Percentiles rank a stretch among this genome's conserved stretches.
phyloP scores from a whole-genome alignment of 768 basidiomycete genomes.

The Calvatia gigantea region DNA sequence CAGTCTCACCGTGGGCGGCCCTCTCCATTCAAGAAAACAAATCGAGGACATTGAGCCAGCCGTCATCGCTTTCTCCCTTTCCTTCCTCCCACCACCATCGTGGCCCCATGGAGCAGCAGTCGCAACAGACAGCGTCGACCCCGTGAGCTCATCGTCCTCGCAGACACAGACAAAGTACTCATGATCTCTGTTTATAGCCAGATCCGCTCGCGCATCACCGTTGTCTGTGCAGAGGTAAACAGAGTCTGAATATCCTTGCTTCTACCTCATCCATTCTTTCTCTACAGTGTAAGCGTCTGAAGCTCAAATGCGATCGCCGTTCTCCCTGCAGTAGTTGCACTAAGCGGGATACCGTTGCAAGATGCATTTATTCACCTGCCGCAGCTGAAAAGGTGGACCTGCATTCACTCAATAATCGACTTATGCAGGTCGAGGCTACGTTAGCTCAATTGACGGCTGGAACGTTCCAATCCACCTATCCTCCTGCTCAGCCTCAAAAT shows the following conservation, averaged over 20 bases:
- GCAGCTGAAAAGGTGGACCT: constrained; percentile 89
- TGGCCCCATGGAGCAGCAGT: constrained; percentile 9
- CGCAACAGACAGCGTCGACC: constrained; percentile 5
- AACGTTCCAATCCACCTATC: constrained; percentile 35
- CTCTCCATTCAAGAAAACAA: constrained; percentile 11
- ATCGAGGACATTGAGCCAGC: constrained; percentile 8
- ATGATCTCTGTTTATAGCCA: constrained; percentile 12
- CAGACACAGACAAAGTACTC: not conserved
- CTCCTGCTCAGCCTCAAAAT: constrained; percentile 16
- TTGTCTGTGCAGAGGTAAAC: constrained; percentile 19
- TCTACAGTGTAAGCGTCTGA: constrained; percentile 78
- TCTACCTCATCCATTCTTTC: constrained; percentile 8
- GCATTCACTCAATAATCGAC: constrained; percentile 78
- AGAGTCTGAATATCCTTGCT: not conserved
- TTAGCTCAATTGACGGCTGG: constrained; percentile 48
- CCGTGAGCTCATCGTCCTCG: not conserved
- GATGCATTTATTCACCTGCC: constrained; percentile 77
- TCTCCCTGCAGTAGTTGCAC: constrained; percentile 75
- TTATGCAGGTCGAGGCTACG: constrained; percentile 64
- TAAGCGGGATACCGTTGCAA: constrained; percentile 70
- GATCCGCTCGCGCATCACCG: constrained; percentile 18
- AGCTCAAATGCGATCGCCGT: constrained; percentile 80
- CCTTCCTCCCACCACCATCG: constrained; percentile 5
- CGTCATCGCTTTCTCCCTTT: constrained; percentile 7
- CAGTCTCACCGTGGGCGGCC: constrained; percentile 8